Base-by-base conservation (phyloP, 495 filamentous ascomycete genomes). In the Talaromyces thailandensis region DNA sequence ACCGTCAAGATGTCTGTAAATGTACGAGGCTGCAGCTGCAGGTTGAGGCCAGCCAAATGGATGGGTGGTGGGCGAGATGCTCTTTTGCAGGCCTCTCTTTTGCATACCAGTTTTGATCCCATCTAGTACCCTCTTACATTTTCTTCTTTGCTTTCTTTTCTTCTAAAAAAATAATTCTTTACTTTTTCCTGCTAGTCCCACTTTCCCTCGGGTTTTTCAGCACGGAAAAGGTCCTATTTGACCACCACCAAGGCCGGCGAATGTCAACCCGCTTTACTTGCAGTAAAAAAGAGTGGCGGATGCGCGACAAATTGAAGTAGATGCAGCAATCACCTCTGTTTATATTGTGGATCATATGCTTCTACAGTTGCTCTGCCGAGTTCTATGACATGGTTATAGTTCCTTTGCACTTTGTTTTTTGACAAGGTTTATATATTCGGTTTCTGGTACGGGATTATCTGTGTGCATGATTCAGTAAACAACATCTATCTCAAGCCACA, bases 221-320 rank as follows among this genome's bases (percentile, higher is more conserved):
- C 26, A 14, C 53, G 53, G 53, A 56, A 56, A 56, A 21, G 25
- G 53, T 56, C 53, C 25, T 56, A 56, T 56, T 56, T 32, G 53
- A 56, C 18, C 28, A 29, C 7, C 9, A 29, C 24, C 5, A 11
- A 26, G 25, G 58, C 58, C 21, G 24, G 24, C 48, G 16, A 60
- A 60, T 45, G 12, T 21, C 58, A 28, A 48, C 35, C 58, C 28
- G 58, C 21, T 25, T 56, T 29, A 21, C n/a, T 24, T 32, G 53
- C 53, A 35, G 25, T 29, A 29, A 18, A 35, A 56, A 26, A 32
- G 18, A 32, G 29, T 56, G 29, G 53, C 26, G 29, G 53, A 56
- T 14, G 53, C 28, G 26, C 29, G 40, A 45, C 40, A 45, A 45
- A 45, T 37, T 45, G 50, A 9, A 52, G 18, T 52, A 52, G 21